phyloP scores from a whole-genome alignment of 2,329 filamentous ascomycete species.

The Ramichloridium luteum region DNA sequence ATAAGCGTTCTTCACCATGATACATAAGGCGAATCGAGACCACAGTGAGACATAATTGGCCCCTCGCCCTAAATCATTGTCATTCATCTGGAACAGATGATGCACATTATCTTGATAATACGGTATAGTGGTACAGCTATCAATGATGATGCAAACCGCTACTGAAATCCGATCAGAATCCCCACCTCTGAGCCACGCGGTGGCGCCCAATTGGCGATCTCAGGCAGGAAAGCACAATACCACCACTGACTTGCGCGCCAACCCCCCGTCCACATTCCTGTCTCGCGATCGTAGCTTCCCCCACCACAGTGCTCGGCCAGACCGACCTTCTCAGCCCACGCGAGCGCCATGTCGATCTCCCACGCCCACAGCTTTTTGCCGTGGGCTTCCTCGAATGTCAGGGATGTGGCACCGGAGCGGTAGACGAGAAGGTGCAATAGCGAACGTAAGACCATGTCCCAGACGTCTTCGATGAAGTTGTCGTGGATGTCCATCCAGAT shows the following conservation, averaged over 20 bases:
- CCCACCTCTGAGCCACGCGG: conserved; percentile 4
- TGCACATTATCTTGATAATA: too few species aligned
- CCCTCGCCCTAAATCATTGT: too few species aligned
- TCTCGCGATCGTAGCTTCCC: conserved; percentile 22
- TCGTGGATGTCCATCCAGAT: conserved; percentile 63
- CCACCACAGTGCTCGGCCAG: conserved; percentile 35
- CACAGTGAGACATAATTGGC: too few species aligned
- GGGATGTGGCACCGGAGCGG: conserved; percentile 44
- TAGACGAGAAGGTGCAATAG: conserved; percentile 52
- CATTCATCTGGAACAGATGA: too few species aligned
- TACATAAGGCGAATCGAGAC: too few species aligned
- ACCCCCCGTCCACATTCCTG: conserved; percentile 21
- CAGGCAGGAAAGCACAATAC: conserved; percentile 42
- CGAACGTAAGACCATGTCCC: conserved; percentile 51
- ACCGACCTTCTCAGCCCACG: conserved; percentile 47
- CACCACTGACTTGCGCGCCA: conserved; percentile 51
- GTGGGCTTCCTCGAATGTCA: conserved; percentile 44
- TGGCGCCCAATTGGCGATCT: conserved; percentile 16
- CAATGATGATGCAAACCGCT: too few species aligned
- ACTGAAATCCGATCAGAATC: neutral
- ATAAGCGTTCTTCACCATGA: too few species aligned
- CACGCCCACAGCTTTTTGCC: conserved; percentile 49
- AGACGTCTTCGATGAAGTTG: conserved; percentile 44
- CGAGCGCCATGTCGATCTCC: conserved; percentile 46
- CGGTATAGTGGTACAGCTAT: too few species aligned